phyloP scores from a whole-genome alignment of 1,139 yeast genomes.

The Diutina rugosa region DNA sequence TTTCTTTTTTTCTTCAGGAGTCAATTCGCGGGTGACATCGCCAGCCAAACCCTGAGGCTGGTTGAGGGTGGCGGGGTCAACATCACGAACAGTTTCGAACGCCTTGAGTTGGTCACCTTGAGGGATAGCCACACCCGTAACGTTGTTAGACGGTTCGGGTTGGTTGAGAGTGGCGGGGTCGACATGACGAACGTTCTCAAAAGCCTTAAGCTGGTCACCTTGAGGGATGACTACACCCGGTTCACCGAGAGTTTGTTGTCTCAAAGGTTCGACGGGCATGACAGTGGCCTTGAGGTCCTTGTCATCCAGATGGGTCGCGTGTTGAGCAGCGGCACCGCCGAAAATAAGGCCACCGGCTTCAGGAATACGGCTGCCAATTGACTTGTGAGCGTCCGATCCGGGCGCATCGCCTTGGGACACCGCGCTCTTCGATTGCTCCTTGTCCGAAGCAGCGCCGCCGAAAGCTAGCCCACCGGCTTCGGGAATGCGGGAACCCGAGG shows the following conservation, averaged over 20 bases:
- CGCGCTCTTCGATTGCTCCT: not conserved
- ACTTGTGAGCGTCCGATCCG: not conserved
- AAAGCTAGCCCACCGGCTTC: constrained; percentile 15
- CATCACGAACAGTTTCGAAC: constrained; percentile 20
- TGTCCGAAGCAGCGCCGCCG: constrained; percentile 5
- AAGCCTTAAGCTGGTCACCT: constrained; percentile 28
- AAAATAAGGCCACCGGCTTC: constrained; percentile 15
- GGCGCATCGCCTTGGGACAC: not conserved
- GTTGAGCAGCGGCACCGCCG: constrained; percentile 2
- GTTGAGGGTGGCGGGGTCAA: constrained; percentile 36
- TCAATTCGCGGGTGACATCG: constrained; percentile 9
- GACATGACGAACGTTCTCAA: constrained; percentile 19
- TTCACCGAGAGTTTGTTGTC: constrained; percentile 40
- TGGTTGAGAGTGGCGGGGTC: constrained; percentile 37
- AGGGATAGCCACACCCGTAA: constrained; percentile 29
- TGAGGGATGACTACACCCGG: constrained; percentile 39
- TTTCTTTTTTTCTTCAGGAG: constrained; percentile 30
- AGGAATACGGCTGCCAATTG: constrained; percentile 5
- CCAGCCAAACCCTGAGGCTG: constrained; percentile 5
- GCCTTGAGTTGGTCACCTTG: constrained; percentile 27
- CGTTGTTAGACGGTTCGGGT: not conserved
- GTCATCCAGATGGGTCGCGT: constrained; percentile 13
- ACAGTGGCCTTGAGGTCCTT: constrained; percentile 31
- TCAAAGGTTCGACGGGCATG: constrained; percentile 37
- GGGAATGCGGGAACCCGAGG: constrained; percentile 8